These are phyloP conservation scores for Chlamydomonas urium DNA, from an alignment of 139 green algal genomes.

Conservation along the genomic window DNA sequence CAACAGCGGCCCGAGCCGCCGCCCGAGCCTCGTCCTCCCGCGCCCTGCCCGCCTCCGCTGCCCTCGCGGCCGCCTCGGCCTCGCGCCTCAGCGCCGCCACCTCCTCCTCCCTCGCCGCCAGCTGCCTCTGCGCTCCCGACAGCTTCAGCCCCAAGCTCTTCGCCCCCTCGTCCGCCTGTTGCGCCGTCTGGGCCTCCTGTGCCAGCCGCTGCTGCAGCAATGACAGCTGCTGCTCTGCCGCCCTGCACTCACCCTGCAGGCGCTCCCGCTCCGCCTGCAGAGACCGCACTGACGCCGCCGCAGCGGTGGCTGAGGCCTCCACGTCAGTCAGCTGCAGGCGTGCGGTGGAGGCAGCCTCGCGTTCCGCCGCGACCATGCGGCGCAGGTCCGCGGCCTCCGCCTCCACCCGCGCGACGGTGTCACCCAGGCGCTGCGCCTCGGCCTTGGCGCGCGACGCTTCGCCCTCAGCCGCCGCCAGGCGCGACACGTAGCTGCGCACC, in stretches of 20 bases:
- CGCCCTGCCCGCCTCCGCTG: conserved; percentile 24
- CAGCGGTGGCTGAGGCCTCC: conserved; percentile 1
- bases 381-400: background rate
- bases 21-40: background rate
- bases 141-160: conserved; percentile 17
- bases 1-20: no score
- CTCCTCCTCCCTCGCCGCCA: conserved; percentile 37
- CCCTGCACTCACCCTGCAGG: conserved; percentile 10
- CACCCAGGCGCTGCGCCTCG: background rate
- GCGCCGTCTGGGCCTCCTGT: conserved; percentile 2
- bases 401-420: conserved; percentile 3
- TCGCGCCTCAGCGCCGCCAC: conserved; percentile 20
- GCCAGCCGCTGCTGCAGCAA: conserved; percentile 22
- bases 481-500: background rate
- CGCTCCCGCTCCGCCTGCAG: conserved; percentile 29
- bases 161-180: conserved; percentile 15
- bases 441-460: conserved; percentile 12
- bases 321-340: conserved; percentile 19
- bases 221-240: conserved; percentile 12
- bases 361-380: background rate
- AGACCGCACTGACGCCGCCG: background rate
- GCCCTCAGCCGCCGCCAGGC: conserved; percentile 14
- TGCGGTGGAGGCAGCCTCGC: conserved; percentile 18
- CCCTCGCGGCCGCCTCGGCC: conserved; percentile 43
- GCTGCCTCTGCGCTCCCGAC: conserved; percentile 16